Conservation (phyloP, 1,139 yeast species). For the Yamadazyma membranifaciens region DNA sequence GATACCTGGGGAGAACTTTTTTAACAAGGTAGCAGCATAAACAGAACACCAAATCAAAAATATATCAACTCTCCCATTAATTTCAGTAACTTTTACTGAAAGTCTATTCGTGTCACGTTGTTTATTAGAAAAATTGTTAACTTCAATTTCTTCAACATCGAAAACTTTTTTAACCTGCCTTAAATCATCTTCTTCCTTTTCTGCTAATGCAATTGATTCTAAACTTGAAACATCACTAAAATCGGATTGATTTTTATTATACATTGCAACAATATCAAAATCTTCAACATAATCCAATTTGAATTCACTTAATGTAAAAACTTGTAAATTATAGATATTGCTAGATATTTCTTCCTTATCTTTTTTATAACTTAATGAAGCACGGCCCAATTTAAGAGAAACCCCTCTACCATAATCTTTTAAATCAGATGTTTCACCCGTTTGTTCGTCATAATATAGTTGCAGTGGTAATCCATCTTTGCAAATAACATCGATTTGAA, state of each 20-base stretch:
- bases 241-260: constrained; percentile 23
- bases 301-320: constrained; percentile 42
- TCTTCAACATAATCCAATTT: constrained; percentile 35
- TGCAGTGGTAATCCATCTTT: constrained; percentile 44
- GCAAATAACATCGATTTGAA: constrained; percentile 39
- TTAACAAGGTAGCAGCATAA: constrained; percentile 38
- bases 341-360: constrained; percentile 21
- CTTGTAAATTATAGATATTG: constrained; percentile 24
- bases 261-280: constrained; percentile 30
- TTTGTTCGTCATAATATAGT: constrained; percentile 22
- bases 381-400: constrained; percentile 25
- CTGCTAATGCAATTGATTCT: constrained; percentile 24
- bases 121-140: constrained; percentile 23
- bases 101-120: constrained; percentile 28
- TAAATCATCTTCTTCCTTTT: constrained; percentile 19
- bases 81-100: constrained; percentile 30
- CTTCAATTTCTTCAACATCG: constrained; percentile 23
- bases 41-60: constrained; percentile 45
- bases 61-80: constrained; percentile 41
- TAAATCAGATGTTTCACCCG: constrained; percentile 30
- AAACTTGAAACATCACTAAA: constrained; percentile 38
- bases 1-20: constrained; percentile 36
- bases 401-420: constrained; percentile 43
- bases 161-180: constrained; percentile 37
- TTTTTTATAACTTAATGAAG: constrained; percentile 23